These are phyloP conservation scores for Tubosaeta sp. DNA, from an alignment of 768 basidiomycete genomes.

Conservation along the genomic window DNA sequence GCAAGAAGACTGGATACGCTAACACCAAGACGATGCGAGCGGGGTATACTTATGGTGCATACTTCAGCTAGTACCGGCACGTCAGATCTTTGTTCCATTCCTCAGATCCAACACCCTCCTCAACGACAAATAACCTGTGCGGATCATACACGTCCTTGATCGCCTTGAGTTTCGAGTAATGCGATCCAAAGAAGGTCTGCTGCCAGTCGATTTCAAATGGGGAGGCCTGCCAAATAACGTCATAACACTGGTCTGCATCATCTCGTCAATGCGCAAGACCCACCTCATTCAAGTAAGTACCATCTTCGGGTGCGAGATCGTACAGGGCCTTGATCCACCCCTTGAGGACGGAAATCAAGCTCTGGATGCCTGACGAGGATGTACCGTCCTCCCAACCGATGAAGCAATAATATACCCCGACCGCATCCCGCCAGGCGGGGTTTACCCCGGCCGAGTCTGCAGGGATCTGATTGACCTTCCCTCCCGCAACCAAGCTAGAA, in stretches of 20 bases:
- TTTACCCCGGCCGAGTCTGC: conserved; percentile 41
- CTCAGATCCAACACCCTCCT: conserved; percentile 25
- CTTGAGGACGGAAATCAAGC: conserved; percentile 8
- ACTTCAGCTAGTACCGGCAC: conserved; percentile 8
- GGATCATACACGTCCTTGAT: conserved; percentile 6
- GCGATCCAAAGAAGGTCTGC: too few species aligned
- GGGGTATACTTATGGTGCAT: too few species aligned
- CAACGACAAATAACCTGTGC: conserved; percentile 8
- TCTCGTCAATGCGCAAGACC: neutral
- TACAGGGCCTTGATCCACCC: conserved; percentile 24
- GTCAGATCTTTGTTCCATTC: conserved; percentile 13
- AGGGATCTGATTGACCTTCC: conserved; percentile 35
- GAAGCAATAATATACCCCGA: conserved; percentile 23
- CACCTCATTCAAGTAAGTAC: conserved; percentile 49
- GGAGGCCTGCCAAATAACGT: conserved; percentile 32
- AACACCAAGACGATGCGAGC: too few species aligned
- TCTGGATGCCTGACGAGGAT: conserved; percentile 12
- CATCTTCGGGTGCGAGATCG: conserved; percentile 30
- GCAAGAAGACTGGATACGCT: too few species aligned
- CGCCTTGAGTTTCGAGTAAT: too few species aligned
- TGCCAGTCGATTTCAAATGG: conserved; percentile 36
- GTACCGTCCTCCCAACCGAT: conserved; percentile 23
- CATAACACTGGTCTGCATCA: too few species aligned
- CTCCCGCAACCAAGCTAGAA: conserved; percentile 32
- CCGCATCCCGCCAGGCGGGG: conserved; percentile 44